Conservation (phyloP, 148 eudicot genomes). For the Limonium bicolor region DNA sequence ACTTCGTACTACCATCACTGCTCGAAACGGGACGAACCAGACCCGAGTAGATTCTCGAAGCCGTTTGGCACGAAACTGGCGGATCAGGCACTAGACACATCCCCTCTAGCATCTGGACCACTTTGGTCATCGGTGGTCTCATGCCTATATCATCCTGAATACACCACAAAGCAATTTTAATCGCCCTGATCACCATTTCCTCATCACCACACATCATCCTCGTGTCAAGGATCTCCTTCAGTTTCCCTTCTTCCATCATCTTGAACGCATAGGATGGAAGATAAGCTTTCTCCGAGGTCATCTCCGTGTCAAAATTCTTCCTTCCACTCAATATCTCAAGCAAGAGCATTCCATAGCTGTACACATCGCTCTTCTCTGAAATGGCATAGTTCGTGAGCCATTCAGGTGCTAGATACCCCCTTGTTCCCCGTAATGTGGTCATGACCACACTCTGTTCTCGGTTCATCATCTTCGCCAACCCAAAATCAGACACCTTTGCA, state of each 20-base stretch:
- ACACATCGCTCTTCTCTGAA: conserved; percentile 95
- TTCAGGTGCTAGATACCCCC: conserved; percentile 94
- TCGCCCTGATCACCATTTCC: conserved; percentile 42
- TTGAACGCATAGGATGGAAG: conserved; percentile 79
- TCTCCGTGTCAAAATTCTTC: conserved; percentile 53
- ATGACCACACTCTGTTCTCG: conserved; percentile 81
- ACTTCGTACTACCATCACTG: conserved; percentile 26
- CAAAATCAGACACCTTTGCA: conserved; percentile 93
- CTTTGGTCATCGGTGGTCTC: conserved; percentile 77
- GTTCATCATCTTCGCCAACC: conserved; percentile 86
- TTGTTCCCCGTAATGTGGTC: conserved; percentile 83
- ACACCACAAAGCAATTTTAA: conserved; percentile 91
- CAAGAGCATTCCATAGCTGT: conserved; percentile 91
- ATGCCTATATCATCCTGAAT: conserved; percentile 79
- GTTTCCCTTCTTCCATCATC: conserved; percentile 85
- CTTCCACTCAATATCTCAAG: conserved; percentile 90
- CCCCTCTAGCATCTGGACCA: conserved; percentile 96
- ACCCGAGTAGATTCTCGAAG: conserved; percentile 48
- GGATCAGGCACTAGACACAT: conserved; percentile 49
- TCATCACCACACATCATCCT: conserved; percentile 30
- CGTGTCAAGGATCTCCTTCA: conserved; percentile 50
- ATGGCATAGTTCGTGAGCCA: conserved; percentile 93
- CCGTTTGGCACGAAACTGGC: conserved; percentile 52
- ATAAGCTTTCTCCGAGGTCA: conserved; percentile 61
- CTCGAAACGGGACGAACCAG: conserved; percentile 27